phyloP scores from a whole-genome alignment of 768 basidiomycete genomes.

The Trametes meyenii region DNA sequence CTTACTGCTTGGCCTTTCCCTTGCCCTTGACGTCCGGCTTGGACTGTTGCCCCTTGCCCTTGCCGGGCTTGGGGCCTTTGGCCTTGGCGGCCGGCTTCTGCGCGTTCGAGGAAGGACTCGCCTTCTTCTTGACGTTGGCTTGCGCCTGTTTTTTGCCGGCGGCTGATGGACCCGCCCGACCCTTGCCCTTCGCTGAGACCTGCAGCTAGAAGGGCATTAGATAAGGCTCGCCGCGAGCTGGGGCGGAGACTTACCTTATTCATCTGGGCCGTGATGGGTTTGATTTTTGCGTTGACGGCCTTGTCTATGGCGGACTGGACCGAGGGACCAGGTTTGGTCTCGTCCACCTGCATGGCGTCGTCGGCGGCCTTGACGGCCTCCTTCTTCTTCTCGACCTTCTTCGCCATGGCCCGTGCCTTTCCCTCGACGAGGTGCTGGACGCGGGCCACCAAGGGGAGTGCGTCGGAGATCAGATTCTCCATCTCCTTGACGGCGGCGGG shows the following conservation, averaged over 20 bases:
- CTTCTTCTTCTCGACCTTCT: conserved; percentile 1
- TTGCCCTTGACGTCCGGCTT: neutral
- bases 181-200: neutral
- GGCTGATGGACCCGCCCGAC: neutral
- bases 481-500: no score
- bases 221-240: neutral
- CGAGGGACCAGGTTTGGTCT: neutral
- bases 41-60: no score
- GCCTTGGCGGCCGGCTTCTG: neutral
- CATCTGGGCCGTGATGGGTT: neutral
- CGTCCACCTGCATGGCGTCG: neutral
- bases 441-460: neutral
- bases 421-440: neutral
- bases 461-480: neutral
- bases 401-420: neutral
- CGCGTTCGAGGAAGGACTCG: neutral
- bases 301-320: conserved; percentile 11
- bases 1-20: neutral
- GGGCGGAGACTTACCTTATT: neutral
- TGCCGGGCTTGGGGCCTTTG: neutral
- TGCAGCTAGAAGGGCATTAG: neutral
- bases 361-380: neutral
- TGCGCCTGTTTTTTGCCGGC: neutral
- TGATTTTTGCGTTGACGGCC: neutral
- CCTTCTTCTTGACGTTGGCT: neutral